phyloP scores from a whole-genome alignment of 2,329 filamentous ascomycete species.

The Microcyclospora pomicola region DNA sequence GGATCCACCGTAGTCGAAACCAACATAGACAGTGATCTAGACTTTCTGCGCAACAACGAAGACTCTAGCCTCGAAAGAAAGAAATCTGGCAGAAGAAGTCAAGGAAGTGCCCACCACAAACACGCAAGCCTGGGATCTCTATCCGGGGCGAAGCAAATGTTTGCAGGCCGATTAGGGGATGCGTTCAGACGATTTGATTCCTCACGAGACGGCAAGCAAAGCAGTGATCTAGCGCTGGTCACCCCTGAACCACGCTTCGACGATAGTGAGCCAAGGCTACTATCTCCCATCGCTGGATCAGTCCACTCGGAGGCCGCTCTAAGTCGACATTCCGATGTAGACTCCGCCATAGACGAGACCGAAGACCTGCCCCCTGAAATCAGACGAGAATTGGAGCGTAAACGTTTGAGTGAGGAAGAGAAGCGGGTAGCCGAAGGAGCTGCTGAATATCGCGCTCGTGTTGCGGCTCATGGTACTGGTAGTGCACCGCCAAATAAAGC shows the following conservation, averaged over 20 bases:
- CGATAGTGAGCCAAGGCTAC: conserved; percentile 20
- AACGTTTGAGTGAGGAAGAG: conserved; percentile 73
- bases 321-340: conserved; percentile 40
- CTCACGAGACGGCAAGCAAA: conserved; percentile 3
- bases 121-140: conserved; percentile 57
- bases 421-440: conserved; percentile 76
- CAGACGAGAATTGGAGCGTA: conserved; percentile 75
- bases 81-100: conserved; percentile 21
- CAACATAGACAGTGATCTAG: conserved; percentile 65
- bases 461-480: conserved; percentile 48
- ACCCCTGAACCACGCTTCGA: conserved; percentile 9
- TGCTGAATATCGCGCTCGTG: conserved; percentile 68
- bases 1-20: conserved; percentile 43
- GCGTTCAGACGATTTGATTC: conserved; percentile 81
- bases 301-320: conserved; percentile 54
- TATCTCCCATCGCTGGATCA: conserved; percentile 56
- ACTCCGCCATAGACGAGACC: conserved; percentile 45
- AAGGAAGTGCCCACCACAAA: conserved; percentile 44
- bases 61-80: conserved; percentile 43
- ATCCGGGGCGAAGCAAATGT: conserved; percentile 49
- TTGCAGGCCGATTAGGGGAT: conserved; percentile 83
- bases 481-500: conserved; percentile 47
- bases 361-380: conserved; percentile 74
- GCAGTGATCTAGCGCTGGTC: conserved; percentile 4
- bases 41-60: conserved; percentile 68